phyloP scores from a whole-genome alignment of 495 filamentous ascomycete genomes.

The Darksidea phi region DNA sequence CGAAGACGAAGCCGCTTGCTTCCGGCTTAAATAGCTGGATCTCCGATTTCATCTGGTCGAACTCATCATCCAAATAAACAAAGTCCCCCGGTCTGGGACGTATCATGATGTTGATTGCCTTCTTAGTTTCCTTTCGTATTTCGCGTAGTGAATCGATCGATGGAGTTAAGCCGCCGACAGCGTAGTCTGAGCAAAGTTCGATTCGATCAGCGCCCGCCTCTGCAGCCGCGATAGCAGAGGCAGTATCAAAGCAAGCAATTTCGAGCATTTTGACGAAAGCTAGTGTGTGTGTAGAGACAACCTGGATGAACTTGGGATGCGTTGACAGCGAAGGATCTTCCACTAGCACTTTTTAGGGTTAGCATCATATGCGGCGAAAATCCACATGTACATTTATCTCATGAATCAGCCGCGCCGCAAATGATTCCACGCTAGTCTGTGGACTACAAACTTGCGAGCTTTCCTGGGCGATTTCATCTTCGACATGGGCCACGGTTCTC shows the following conservation, averaged over 20 bases:
- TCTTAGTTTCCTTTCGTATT: constrained; percentile 32
- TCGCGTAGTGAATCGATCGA: constrained; percentile 15
- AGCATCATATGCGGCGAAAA: too few species aligned
- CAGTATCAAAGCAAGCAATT: constrained; percentile 52
- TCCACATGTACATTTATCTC: too few species aligned
- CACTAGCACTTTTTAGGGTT: too few species aligned
- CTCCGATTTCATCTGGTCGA: constrained; percentile 46
- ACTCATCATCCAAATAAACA: constrained; percentile 44
- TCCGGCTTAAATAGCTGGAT: constrained; percentile 40
- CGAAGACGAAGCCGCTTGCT: constrained; percentile 55
- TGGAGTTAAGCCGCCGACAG: constrained; percentile 39
- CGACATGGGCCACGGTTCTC: too few species aligned
- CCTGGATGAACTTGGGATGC: too few species aligned
- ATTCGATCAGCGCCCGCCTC: constrained; percentile 50
- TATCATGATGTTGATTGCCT: constrained; percentile 55
- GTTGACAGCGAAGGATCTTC: too few species aligned
- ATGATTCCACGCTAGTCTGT: too few species aligned
- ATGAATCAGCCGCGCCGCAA: too few species aligned
- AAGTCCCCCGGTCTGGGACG: constrained; percentile 49
- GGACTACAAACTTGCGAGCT: background rate
- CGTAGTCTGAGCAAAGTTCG: constrained; percentile 47
- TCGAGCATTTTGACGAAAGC: constrained; percentile 41
- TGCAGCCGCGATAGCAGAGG: constrained; percentile 48
- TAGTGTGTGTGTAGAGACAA: too few species aligned
- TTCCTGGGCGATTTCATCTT: background rate